A percentile compares a stretch with the other conserved stretches of the same genome.
These are phyloP conservation scores for Cynara cardunculus DNA, from an alignment of 129 eudicot genomes.

Conservation along the genomic window DNA sequence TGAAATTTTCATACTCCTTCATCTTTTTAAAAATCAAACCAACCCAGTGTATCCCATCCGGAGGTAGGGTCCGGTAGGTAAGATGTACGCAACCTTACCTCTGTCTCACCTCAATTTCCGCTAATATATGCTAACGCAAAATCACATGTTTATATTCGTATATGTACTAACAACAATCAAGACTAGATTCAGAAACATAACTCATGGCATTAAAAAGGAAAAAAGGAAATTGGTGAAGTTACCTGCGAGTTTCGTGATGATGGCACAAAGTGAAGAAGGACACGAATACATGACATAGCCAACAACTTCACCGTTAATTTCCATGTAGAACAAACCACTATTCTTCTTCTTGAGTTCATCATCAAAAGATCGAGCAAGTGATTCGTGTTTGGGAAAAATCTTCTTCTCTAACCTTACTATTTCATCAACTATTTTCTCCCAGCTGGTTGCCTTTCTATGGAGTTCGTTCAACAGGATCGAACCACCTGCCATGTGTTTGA, in stretches of 20 bases:
- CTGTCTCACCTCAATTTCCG: not conserved
- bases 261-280: slow-evolving; percentile 76
- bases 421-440: slow-evolving; percentile 50
- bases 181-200: not conserved
- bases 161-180: too few species aligned
- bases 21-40: not conserved
- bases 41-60: not conserved
- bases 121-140: not conserved
- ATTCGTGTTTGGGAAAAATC: slow-evolving; percentile 90
- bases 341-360: slow-evolving; percentile 68
- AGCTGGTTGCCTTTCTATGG: slow-evolving; percentile 37
- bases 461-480: slow-evolving; percentile 44
- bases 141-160: not conserved
- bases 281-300: slow-evolving; percentile 88
- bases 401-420: slow-evolving; percentile 76
- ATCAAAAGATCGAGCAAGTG: slow-evolving; percentile 70
- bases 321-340: slow-evolving; percentile 57
- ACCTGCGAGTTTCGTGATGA: slow-evolving; percentile 89
- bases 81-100: too few species aligned
- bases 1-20: not conserved
- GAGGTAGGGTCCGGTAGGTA: not conserved
- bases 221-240: not conserved
- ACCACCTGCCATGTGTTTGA: slow-evolving; percentile 17
- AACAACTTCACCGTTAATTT: slow-evolving; percentile 50
- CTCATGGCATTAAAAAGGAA: not conserved